phyloP scores from a whole-genome alignment of 164 flowering plant species.

The Stephania cephalantha region DNA sequence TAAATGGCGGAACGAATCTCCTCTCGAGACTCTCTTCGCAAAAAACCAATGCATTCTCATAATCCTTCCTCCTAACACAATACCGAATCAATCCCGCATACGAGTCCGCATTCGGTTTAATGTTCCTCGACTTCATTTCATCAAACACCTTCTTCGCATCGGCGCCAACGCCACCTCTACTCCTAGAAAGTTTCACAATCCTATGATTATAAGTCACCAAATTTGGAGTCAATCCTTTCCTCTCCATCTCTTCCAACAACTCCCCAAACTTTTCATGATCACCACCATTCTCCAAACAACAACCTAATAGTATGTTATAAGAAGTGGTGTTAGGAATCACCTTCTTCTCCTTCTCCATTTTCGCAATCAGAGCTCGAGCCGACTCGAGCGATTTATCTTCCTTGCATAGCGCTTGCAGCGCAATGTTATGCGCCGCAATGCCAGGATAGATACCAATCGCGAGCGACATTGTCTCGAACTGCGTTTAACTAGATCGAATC shows the following conservation, averaged over 20 bases:
- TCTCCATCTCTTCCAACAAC: conserved; percentile 17
- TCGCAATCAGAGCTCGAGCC: conserved; percentile 18
- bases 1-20: conserved; percentile 34
- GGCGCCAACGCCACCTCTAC: conserved; percentile 16
- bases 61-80: conserved; percentile 27
- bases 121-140: conserved; percentile 24
- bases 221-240: conserved; percentile 20
- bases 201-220: conserved; percentile 26
- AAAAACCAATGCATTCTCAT: conserved; percentile 22
- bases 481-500: conserved; percentile 14
- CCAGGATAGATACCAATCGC: conserved; percentile 16
- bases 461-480: conserved; percentile 8
- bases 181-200: conserved; percentile 22
- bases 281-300: conserved; percentile 17
- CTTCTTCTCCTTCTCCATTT: conserved; percentile 24
- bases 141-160: conserved; percentile 25
- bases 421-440: conserved; percentile 14
- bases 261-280: conserved; percentile 17
- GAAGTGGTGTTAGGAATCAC: conserved; percentile 22
- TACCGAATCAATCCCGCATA: conserved; percentile 19
- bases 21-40: conserved; percentile 26
- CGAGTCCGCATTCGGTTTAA: conserved; percentile 16
- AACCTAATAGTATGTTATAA: conserved; percentile 25
- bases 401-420: conserved; percentile 18
- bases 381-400: conserved; percentile 13